These are phyloP conservation scores for Geotrichum candidum DNA, from an alignment of 1,139 yeast species.

Conservation along the genomic window DNA sequence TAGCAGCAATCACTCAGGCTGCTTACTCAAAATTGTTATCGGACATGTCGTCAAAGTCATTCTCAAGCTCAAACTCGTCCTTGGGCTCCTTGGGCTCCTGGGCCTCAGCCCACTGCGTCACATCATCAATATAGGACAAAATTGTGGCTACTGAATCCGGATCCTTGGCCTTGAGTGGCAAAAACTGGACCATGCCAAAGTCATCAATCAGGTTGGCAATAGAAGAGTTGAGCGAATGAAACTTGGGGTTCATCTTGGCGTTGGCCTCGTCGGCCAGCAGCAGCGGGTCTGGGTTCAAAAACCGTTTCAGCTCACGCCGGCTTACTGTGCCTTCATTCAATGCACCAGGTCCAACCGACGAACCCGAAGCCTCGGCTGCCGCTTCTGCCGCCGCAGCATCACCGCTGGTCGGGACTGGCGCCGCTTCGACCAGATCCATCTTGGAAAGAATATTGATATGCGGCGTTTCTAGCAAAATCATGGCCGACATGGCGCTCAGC, in stretches of 20 bases:
- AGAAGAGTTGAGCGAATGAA: conserved; percentile 63
- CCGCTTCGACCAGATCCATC: conserved; percentile 66
- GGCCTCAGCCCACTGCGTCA: conserved; percentile 94
- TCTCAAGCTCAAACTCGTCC: conserved; percentile 62
- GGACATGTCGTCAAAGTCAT: conserved; percentile 17
- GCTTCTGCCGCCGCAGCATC: conserved; percentile 5
- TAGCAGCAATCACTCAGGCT: background rate
- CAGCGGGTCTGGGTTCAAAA: conserved; percentile 86
- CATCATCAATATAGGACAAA: conserved; percentile 87
- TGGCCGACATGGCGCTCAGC: conserved; percentile 94
- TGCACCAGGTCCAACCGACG: background rate
- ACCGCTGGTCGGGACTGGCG: background rate
- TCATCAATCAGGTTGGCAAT: conserved; percentile 84
- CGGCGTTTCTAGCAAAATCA: conserved; percentile 90
- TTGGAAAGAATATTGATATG: conserved; percentile 87
- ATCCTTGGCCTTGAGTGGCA: conserved; percentile 80
- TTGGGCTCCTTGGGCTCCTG: conserved; percentile 96
- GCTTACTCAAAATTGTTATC: conserved; percentile 6
- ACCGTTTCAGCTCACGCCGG: conserved; percentile 71
- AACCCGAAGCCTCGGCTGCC: background rate
- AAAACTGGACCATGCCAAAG: conserved; percentile 96
- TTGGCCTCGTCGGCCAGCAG: conserved; percentile 51
- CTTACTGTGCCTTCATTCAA: conserved; percentile 46
- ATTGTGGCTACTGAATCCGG: conserved; percentile 78
- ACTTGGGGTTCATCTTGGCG: conserved; percentile 62